Evolutionary conservation across 306 rosid species (phyloP).

Genomic region (Gleditsia sinensis): DNA sequence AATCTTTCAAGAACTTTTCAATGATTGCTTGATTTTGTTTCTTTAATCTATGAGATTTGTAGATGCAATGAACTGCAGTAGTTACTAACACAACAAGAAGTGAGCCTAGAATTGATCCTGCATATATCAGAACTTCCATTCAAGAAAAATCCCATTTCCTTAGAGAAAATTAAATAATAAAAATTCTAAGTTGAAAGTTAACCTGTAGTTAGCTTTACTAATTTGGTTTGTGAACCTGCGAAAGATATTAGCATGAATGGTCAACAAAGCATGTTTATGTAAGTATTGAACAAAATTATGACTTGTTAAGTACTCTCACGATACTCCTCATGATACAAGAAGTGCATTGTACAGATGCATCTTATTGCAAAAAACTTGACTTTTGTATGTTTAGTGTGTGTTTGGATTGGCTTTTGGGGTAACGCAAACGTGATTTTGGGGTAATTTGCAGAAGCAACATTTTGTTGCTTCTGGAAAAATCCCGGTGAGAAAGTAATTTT

Average conservation of each 20-base stretch:
- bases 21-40: slow-evolving; percentile 29
- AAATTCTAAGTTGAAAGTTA: background rate
- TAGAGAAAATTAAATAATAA: background rate
- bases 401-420: too few species aligned
- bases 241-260: background rate
- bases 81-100: background rate
- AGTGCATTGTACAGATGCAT: too few species aligned
- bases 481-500: too few species aligned
- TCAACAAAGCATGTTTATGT: background rate
- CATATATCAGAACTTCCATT: background rate
- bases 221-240: slow-evolving; percentile 26
- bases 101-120: slow-evolving; percentile 38
- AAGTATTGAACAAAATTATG: background rate
- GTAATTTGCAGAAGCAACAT: too few species aligned
- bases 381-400: background rate
- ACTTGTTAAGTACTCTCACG: background rate
- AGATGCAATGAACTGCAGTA: slow-evolving; percentile 1
- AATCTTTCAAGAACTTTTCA: slow-evolving; percentile 43
- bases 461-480: slow-evolving; percentile 13
- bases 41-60: background rate
- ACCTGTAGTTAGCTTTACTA: slow-evolving; percentile 39
- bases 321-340: background rate
- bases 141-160: background rate
- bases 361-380: background rate
- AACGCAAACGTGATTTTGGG: too few species aligned